Evolutionary conservation across 2,329 filamentous ascomycete genomes (phyloP).

Genomic region (Colletotrichum endophyticum): DNA sequence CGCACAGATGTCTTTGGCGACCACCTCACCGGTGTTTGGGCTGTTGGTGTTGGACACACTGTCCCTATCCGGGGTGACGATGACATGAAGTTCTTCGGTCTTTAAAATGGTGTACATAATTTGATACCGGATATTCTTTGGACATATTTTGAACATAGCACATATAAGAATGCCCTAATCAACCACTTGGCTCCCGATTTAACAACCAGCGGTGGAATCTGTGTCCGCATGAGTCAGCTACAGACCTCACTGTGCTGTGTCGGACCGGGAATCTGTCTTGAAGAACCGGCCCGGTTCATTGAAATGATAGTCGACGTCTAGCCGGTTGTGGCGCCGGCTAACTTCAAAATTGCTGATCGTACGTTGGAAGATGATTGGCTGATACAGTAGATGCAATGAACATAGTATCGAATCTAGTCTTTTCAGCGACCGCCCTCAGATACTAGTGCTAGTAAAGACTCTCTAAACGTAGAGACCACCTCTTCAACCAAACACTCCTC

Average conservation of each 20-base stretch:
- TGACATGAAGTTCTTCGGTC: conserved; percentile 19
- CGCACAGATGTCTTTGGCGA: conserved; percentile 43
- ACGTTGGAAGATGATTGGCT: neutral
- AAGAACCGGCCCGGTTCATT: neutral
- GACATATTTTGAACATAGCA: neutral
- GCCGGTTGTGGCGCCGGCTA: neutral
- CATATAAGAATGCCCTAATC: neutral
- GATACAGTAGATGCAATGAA: neutral
- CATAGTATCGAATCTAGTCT: neutral
- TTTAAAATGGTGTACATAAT: neutral
- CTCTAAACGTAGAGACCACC: neutral
- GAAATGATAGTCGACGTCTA: neutral
- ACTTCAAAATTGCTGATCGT: neutral
- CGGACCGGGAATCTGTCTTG: neutral
- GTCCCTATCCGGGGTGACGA: conserved; percentile 17
- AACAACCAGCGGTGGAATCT: rapidly evolving
- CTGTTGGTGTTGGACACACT: conserved; percentile 29
- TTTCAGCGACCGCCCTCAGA: neutral
- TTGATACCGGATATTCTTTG: neutral
- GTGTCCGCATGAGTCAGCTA: neutral
- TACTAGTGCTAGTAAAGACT: neutral
- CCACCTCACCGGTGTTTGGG: conserved; percentile 27
- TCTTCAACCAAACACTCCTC: neutral
- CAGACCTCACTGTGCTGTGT: neutral
- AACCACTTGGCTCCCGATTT: neutral